phyloP scores from a whole-genome alignment of 768 basidiomycete species.

The Psilocybe azurescens region DNA sequence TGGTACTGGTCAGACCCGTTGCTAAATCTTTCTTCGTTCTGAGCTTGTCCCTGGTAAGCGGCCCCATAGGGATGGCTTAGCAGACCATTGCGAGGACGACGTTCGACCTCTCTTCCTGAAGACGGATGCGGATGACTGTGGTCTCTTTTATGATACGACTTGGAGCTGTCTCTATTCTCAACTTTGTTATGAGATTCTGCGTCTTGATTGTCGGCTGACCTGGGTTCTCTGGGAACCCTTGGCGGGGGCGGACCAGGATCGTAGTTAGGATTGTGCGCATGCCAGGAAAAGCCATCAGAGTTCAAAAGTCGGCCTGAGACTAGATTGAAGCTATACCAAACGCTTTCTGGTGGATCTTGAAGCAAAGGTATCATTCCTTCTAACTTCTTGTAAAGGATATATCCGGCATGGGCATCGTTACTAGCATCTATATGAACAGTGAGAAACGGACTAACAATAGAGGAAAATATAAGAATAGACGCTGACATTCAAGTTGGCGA shows the following conservation, averaged over 20 bases:
- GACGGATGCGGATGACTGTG: background rate
- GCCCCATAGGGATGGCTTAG: background rate
- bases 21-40: background rate
- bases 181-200: slow-evolving; percentile 4
- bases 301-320: slow-evolving; percentile 52
- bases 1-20: background rate
- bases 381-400: slow-evolving; percentile 54
- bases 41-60: background rate
- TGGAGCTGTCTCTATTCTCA: background rate
- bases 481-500: slow-evolving; percentile 65
- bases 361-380: slow-evolving; percentile 43
- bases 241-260: slow-evolving; percentile 73
- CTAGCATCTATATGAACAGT: slow-evolving; percentile 58
- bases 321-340: slow-evolving; percentile 64
- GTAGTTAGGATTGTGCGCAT: slow-evolving; percentile 65
- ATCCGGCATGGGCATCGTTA: slow-evolving; percentile 74
- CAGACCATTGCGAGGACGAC: background rate
- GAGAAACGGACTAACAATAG: background rate
- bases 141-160: background rate
- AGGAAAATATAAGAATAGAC: slow-evolving; percentile 4
- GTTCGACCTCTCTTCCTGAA: background rate
- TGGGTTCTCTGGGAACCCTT: slow-evolving; percentile 26
- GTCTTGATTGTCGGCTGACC: slow-evolving; percentile 1
- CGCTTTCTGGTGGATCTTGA: slow-evolving; percentile 36
- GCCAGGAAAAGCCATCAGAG: slow-evolving; percentile 53